A percentile compares a stretch with the other conserved stretches of the same genome.
Evolutionary conservation across 176 grass and related monocot genomes (phyloP).

Genomic region (Tillandsia leiboldiana): DNA sequence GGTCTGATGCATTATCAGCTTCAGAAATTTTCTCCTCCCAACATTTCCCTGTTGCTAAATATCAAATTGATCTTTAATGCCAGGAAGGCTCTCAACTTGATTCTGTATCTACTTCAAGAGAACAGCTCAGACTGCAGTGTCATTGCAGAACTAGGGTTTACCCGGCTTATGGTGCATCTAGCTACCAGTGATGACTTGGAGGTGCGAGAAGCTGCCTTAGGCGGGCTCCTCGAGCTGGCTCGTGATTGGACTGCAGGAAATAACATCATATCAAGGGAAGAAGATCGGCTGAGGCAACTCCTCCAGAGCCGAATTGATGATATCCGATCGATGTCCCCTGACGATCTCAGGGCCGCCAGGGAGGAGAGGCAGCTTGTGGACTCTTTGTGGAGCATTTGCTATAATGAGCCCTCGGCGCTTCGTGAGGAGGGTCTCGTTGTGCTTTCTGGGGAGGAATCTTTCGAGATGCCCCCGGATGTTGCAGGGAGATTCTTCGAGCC

Average conservation of each 20-base stretch:
- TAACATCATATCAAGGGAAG: constrained; percentile 21
- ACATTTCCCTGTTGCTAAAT: neutral
- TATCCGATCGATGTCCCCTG: constrained; percentile 39
- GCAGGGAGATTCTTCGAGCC: constrained; percentile 65
- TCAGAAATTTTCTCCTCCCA: neutral
- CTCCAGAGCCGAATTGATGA: constrained; percentile 63
- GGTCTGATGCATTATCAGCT: neutral
- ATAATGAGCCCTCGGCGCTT: constrained; percentile 50
- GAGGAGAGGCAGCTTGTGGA: constrained; percentile 92
- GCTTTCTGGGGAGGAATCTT: constrained; percentile 62
- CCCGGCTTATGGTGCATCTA: constrained; percentile 13
- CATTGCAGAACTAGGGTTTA: constrained; percentile 15
- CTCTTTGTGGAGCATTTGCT: constrained; percentile 72
- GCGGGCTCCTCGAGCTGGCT: constrained; percentile 26
- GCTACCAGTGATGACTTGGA: constrained; percentile 32
- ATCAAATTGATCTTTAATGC: neutral
- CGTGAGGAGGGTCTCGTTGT: constrained; percentile 74
- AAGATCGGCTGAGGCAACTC: constrained; percentile 54
- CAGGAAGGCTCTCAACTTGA: constrained; percentile 19
- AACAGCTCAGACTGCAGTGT: constrained; percentile 6
- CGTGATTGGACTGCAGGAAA: constrained; percentile 19
- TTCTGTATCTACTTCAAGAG: constrained; percentile 11
- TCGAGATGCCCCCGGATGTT: constrained; percentile 43
- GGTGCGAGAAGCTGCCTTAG: constrained; percentile 54
- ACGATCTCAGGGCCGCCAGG: constrained; percentile 49